Percentiles rank a stretch among this genome's conserved stretches.
Evolutionary conservation across 257 asterid species (phyloP).

Genomic region (Voacanga thouarsii): DNA sequence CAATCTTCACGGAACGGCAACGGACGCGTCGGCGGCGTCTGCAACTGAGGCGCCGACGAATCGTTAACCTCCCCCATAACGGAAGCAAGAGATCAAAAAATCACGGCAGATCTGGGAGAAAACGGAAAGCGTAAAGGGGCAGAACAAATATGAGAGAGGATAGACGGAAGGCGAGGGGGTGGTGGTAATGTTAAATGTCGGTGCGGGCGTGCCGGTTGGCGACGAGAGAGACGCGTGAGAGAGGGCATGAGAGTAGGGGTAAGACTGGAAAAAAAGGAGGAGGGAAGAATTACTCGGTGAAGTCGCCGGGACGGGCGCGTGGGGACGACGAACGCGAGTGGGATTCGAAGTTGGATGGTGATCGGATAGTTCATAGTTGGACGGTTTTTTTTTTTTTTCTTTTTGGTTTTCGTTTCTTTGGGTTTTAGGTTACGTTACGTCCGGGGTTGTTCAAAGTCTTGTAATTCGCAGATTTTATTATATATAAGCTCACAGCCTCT

Average conservation of each 20-base stretch:
- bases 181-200: neutral
- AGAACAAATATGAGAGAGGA: neutral
- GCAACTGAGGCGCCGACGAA: constrained; percentile 24
- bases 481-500: neutral
- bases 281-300: constrained; percentile 18
- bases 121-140: neutral
- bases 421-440: constrained; percentile 9
- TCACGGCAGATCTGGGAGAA: neutral
- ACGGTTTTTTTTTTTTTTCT: constrained; percentile 13
- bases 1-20: constrained; percentile 75
- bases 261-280: constrained; percentile 11
- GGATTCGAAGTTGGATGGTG: constrained; percentile 18
- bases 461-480: neutral
- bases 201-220: constrained; percentile 34
- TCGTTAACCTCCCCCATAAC: constrained; percentile 57
- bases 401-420: neutral
- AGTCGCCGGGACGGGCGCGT: constrained; percentile 40
- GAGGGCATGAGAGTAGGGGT: constrained; percentile 25
- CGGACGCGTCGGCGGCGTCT: constrained; percentile 49
- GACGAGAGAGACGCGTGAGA: constrained; percentile 28
- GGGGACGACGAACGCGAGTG: constrained; percentile 21
- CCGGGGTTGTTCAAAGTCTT: constrained; percentile 2
- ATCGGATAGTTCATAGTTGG: constrained; percentile 30
- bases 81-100: neutral
- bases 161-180: constrained; percentile 2